Conservation (phyloP, 768 basidiomycete species). For the Lyophyllum shimeji region DNA sequence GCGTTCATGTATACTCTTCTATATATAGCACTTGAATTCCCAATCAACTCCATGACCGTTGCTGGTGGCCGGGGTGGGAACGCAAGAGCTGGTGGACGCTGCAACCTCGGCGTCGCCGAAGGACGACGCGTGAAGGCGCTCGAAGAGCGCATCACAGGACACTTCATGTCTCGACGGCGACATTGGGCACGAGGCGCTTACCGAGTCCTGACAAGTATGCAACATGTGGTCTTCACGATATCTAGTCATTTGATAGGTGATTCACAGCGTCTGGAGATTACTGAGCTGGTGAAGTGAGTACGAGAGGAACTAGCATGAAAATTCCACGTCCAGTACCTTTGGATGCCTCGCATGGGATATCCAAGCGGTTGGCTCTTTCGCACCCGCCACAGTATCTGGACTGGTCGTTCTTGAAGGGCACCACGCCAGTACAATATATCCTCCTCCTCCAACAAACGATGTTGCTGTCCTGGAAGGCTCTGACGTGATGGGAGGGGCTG, state of each 20-base stretch:
- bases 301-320: background rate
- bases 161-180: background rate
- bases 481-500: too few relatives aligned
- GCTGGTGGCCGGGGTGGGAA: too few relatives aligned
- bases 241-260: background rate
- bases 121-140: background rate
- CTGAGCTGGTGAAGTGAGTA: background rate
- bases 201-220: background rate
- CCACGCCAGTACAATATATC: too few relatives aligned
- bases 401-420: too few relatives aligned
- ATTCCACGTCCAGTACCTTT: background rate
- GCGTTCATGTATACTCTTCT: background rate
- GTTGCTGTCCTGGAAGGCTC: too few relatives aligned
- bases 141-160: background rate
- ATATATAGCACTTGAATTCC: background rate
- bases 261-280: background rate
- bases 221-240: background rate
- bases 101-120: too few relatives aligned
- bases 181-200: background rate
- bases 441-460: too few relatives aligned
- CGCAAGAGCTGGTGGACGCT: too few relatives aligned
- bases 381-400: too few relatives aligned
- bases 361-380: too few relatives aligned
- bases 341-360: too few relatives aligned
- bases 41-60: background rate